phyloP scores from a whole-genome alignment of 306 rosid species.

The Quercus suber region DNA sequence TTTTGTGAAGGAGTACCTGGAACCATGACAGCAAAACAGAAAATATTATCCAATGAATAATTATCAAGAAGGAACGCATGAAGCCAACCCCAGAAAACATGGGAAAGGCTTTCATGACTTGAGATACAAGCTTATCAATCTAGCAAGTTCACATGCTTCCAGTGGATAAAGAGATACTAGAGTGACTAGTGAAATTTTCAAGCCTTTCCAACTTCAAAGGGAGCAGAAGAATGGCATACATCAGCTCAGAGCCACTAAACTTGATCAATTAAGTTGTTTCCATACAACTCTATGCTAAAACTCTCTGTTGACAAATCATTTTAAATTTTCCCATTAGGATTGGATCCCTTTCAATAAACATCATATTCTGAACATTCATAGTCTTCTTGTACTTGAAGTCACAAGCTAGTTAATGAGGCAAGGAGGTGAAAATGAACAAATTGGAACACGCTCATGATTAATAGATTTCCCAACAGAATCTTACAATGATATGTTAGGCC shows the following conservation, averaged over 20 bases:
- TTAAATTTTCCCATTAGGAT: not conserved
- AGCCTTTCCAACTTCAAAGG: not conserved
- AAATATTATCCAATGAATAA: conserved; percentile 2
- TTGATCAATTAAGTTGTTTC: not conserved
- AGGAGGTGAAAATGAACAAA: not conserved
- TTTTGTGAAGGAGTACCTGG: conserved; percentile 90
- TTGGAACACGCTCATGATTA: not conserved
- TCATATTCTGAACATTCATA: not conserved
- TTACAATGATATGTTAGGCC: not conserved
- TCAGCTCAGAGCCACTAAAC: not conserved
- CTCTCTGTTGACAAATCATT: not conserved
- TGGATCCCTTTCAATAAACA: not conserved
- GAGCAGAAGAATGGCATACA: not conserved
- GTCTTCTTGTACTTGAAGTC: not conserved
- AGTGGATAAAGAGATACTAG: not conserved
- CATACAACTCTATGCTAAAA: not conserved
- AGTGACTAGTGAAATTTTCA: not conserved
- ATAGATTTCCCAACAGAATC: not conserved
- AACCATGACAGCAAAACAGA: conserved; percentile 15
- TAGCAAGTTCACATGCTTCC: not conserved
- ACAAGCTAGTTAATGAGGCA: not conserved
- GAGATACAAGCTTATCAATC: not conserved
- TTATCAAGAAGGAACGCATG: not conserved
- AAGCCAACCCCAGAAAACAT: not conserved
- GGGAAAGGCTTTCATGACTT: not conserved